Conservation (phyloP, 306 rosid species). For the Luffa aegyptiaca region DNA sequence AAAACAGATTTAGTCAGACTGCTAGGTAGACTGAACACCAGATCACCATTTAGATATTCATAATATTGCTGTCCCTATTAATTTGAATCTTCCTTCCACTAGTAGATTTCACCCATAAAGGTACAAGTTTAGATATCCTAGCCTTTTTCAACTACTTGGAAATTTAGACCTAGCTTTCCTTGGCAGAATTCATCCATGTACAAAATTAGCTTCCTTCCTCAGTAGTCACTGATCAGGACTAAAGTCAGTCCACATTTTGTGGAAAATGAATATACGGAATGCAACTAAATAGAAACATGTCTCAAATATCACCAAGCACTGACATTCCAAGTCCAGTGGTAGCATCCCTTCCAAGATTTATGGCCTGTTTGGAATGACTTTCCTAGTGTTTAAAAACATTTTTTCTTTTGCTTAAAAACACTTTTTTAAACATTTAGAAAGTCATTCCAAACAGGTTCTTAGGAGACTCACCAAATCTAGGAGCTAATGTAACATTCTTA, state of each 20-base stretch:
- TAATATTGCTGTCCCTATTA: background rate
- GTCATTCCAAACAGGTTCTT: background rate
- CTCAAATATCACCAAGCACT: background rate
- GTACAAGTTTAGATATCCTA: background rate
- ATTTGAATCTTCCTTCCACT: background rate
- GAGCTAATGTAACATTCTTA: background rate
- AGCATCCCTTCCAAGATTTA: background rate
- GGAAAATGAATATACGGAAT: background rate
- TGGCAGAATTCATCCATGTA: background rate
- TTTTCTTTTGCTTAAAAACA: too few species aligned
- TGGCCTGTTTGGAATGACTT: too few species aligned
- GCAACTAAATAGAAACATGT: background rate
- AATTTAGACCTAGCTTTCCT: background rate
- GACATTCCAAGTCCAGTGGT: background rate
- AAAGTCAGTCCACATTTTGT: background rate
- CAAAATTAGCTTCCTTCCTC: background rate
- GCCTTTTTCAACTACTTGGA: background rate
- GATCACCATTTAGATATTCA: background rate
- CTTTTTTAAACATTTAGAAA: too few species aligned
- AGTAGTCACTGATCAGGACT: background rate
- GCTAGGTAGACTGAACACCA: background rate
- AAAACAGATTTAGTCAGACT: background rate
- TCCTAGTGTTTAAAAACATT: too few species aligned
- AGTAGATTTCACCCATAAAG: background rate
- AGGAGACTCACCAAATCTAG: background rate